Conservation (phyloP, 2,329 filamentous ascomycete species). For the Alternaria arborescens region DNA sequence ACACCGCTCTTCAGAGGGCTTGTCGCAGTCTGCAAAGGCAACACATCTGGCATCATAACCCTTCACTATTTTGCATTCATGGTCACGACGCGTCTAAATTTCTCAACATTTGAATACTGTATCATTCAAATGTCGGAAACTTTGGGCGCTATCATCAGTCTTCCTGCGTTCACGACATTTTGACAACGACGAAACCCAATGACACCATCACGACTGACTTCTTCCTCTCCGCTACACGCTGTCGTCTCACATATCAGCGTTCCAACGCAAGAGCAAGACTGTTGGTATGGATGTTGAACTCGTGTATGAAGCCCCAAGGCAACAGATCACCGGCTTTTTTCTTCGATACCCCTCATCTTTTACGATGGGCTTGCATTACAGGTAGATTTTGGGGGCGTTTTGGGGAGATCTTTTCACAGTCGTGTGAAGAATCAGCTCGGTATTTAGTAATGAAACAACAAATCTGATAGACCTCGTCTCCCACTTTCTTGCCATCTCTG, state of each 20-base stretch:
- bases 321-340: not conserved
- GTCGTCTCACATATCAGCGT: not conserved
- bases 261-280: not conserved
- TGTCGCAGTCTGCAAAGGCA: not conserved
- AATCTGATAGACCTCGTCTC: not conserved
- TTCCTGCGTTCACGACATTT: not conserved
- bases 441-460: not conserved
- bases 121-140: not conserved
- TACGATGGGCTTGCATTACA: not conserved
- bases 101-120: not conserved
- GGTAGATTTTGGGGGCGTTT: not conserved
- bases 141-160: not conserved
- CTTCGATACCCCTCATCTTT: not conserved
- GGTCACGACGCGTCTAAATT: not conserved
- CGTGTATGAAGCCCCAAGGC: not conserved
- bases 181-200: not conserved
- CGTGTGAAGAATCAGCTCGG: not conserved
- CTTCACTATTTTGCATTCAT: not conserved
- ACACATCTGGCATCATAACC: not conserved
- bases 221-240: not conserved
- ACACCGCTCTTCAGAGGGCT: not conserved
- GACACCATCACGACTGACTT: not conserved
- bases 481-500: not conserved
- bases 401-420: too few species aligned
- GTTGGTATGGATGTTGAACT: not conserved